Evolutionary conservation across 2,329 filamentous ascomycete species (phyloP).

Genomic region (Pestalotiopsis sp.): DNA sequence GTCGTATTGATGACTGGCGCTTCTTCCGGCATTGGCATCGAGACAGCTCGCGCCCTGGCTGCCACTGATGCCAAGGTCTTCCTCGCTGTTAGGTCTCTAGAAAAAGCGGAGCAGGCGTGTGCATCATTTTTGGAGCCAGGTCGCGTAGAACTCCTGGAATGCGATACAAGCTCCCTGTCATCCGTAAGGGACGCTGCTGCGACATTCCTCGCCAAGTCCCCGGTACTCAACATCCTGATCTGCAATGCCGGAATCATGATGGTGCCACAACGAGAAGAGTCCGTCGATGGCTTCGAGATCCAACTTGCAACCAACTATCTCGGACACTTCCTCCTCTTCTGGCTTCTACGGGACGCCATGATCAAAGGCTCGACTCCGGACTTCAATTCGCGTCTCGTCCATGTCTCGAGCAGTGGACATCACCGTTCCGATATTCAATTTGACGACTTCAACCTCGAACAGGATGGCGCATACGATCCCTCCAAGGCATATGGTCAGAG

Average conservation of each 20-base stretch:
- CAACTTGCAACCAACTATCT: constrained; percentile 20
- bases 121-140: constrained; percentile 11
- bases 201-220: constrained; percentile 15
- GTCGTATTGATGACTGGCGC: constrained; percentile 21
- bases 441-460: constrained; percentile 39
- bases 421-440: constrained; percentile 30
- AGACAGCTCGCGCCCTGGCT: constrained; percentile 15
- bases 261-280: constrained; percentile 27
- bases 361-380: constrained; percentile 9
- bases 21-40: constrained; percentile 17
- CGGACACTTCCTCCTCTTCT: constrained; percentile 20
- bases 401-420: constrained; percentile 42
- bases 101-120: constrained; percentile 16
- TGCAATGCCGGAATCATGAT: constrained; percentile 29
- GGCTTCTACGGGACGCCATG: constrained; percentile 15
- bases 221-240: constrained; percentile 18
- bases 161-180: constrained; percentile 17
- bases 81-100: constrained; percentile 15
- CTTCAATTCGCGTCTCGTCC: constrained; percentile 40
- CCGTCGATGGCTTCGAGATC: constrained; percentile 18
- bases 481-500: constrained; percentile 44
- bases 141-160: constrained; percentile 16
- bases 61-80: constrained; percentile 18
- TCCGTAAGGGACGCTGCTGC: constrained; percentile 15
- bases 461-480: constrained; percentile 32